Percentiles rank a stretch among this genome's conserved stretches.
phyloP scores from a whole-genome alignment of 1,284 basidiomycete species.

The Phylloporus gajari region DNA sequence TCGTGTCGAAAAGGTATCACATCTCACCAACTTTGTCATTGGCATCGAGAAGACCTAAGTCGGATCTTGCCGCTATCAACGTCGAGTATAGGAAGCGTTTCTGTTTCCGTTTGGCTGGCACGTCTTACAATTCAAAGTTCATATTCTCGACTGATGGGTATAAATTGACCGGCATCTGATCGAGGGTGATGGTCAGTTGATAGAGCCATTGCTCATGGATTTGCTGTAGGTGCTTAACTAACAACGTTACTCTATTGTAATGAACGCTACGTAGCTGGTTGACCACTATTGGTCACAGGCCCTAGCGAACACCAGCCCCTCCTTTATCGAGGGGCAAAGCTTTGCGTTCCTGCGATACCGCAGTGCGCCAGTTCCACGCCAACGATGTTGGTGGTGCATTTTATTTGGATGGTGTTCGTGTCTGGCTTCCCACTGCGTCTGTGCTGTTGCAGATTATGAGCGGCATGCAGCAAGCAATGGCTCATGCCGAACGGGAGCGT shows the following conservation, averaged over 20 bases:
- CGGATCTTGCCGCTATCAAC: slow-evolving; percentile 42
- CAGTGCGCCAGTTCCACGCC: slow-evolving; percentile 48
- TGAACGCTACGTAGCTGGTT: slow-evolving; percentile 35
- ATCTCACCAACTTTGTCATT: slow-evolving; percentile 24
- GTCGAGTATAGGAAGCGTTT: slow-evolving; percentile 42
- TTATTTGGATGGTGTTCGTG: slow-evolving; percentile 36
- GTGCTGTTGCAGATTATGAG: slow-evolving; percentile 51
- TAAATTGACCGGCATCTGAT: slow-evolving; percentile 49
- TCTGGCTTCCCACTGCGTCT: slow-evolving; percentile 43
- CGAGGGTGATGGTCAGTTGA: slow-evolving; percentile 47
- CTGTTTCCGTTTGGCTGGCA: slow-evolving; percentile 45
- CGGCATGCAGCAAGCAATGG: slow-evolving; percentile 39
- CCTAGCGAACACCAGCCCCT: slow-evolving; percentile 26
- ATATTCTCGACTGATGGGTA: slow-evolving; percentile 48
- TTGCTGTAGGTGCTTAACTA: slow-evolving; percentile 38
- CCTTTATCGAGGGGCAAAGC: slow-evolving; percentile 53
- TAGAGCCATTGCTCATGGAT: slow-evolving; percentile 43
- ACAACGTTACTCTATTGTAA: slow-evolving; percentile 45
- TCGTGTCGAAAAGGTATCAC: slow-evolving; percentile 37
- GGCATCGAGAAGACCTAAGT: slow-evolving; percentile 32
- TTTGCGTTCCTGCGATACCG: slow-evolving; percentile 65
- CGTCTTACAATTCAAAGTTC: slow-evolving; percentile 42
- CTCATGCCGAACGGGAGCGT: slow-evolving; percentile 45
- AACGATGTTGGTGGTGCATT: slow-evolving; percentile 26
- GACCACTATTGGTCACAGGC: slow-evolving; percentile 46